Conservation (phyloP, 768 basidiomycete genomes). For the Termitomyces sp. region DNA sequence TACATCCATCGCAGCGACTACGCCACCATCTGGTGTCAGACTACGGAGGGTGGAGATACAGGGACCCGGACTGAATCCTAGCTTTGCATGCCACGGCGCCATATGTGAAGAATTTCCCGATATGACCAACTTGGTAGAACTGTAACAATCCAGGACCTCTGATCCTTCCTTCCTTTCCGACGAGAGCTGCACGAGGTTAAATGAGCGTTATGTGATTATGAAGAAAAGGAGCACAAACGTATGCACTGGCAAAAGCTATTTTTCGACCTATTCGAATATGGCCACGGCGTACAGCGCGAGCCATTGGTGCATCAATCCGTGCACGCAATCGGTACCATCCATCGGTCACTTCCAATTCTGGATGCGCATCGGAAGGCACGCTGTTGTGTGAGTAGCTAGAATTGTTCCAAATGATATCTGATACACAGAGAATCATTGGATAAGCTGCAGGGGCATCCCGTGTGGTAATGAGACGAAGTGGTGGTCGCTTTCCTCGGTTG, state of each 20-base stretch:
- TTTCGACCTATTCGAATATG: constrained; percentile 77
- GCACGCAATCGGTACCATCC: constrained; percentile 93
- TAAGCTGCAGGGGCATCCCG: constrained; percentile 75
- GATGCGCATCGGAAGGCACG: constrained; percentile 31
- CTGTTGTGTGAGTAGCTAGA: constrained; percentile 31
- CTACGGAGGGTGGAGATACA: constrained; percentile 76
- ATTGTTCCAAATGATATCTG: constrained; percentile 57
- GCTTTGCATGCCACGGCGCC: constrained; percentile 81
- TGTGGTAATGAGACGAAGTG: constrained; percentile 75
- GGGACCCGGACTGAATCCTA: constrained; percentile 69
- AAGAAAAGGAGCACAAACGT: constrained; percentile 42
- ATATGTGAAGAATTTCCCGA: constrained; percentile 84
- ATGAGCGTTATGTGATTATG: neutral
- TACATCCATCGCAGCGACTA: constrained; percentile 69
- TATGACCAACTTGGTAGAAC: constrained; percentile 59
- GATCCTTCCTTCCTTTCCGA: constrained; percentile 69
- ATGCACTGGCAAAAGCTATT: constrained; percentile 73
- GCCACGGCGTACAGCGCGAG: constrained; percentile 62
- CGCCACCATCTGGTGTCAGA: constrained; percentile 78
- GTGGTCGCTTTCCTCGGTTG: constrained; percentile 71
- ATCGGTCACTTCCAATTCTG: constrained; percentile 88
- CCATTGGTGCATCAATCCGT: constrained; percentile 66
- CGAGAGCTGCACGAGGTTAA: constrained; percentile 43
- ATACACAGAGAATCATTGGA: constrained; percentile 85
- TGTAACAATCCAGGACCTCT: constrained; percentile 80